Evolutionary conservation across 345 rosid genomes (phyloP).

Genomic region (Streptanthus diversifolius): DNA sequence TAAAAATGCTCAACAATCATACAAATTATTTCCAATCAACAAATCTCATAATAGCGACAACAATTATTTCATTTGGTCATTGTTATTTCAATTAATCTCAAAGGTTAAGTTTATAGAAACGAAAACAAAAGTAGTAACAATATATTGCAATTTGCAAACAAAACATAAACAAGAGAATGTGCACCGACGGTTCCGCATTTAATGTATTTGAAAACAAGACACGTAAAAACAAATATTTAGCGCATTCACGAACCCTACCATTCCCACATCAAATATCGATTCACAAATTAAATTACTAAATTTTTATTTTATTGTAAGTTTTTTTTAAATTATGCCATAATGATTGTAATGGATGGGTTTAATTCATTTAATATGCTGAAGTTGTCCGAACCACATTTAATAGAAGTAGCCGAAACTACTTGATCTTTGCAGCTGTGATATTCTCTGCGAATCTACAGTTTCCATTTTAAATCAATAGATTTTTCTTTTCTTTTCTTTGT

Average conservation of each 20-base stretch:
- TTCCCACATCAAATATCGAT: slow-evolving; percentile 12
- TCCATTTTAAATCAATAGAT: background rate
- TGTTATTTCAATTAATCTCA: background rate
- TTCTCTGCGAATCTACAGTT: slow-evolving; percentile 6
- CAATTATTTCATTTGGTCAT: slow-evolving; percentile 10
- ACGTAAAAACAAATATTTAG: slow-evolving; percentile 7
- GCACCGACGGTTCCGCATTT: slow-evolving; percentile 19
- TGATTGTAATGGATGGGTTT: background rate
- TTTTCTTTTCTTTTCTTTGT: background rate
- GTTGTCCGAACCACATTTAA: slow-evolving; percentile 19
- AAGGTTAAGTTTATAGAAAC: background rate
- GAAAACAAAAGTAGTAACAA: background rate
- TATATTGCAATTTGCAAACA: background rate
- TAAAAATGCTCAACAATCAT: slow-evolving; percentile 19
- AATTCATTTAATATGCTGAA: slow-evolving; percentile 4
- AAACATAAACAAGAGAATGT: background rate
- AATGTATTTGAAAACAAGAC: slow-evolving; percentile 12
- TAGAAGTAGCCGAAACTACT: slow-evolving; percentile 14
- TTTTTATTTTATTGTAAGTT: background rate
- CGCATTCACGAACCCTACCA: slow-evolving; percentile 26
- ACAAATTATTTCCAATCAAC: slow-evolving; percentile 15
- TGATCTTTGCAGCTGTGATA: slow-evolving; percentile 19
- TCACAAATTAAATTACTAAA: slow-evolving; percentile 2
- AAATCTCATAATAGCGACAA: slow-evolving; percentile 18
- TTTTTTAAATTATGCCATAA: background rate